phyloP scores from a whole-genome alignment of 208 protist species.

The Phytomonas sp. region DNA sequence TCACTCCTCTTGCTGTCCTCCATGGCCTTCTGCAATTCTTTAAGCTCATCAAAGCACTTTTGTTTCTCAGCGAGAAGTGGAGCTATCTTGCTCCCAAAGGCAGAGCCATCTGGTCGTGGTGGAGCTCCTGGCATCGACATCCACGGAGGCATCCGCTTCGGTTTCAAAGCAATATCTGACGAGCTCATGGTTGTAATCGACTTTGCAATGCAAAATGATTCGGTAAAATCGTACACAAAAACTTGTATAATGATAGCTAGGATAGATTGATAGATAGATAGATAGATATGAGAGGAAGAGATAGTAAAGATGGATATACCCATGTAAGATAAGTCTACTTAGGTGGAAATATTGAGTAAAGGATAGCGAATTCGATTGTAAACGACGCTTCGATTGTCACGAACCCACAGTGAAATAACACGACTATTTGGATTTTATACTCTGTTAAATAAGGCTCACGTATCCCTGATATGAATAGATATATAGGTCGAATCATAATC shows the following conservation, averaged over 20 bases:
- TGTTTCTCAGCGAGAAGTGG: slow-evolving; percentile 36
- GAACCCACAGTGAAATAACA: slow-evolving; percentile 21
- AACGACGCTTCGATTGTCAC: slow-evolving; percentile 25
- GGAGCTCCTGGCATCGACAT: slow-evolving; percentile 50
- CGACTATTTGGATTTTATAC: slow-evolving; percentile 2
- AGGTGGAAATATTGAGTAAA: not conserved
- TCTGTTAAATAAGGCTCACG: not conserved
- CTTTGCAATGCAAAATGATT: not conserved
- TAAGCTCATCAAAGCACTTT: slow-evolving; percentile 42
- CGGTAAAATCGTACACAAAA: slow-evolving; percentile 2
- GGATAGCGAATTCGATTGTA: not conserved
- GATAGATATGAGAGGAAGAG: not conserved
- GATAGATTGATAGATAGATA: not conserved
- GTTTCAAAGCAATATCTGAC: not conserved
- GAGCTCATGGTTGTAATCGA: not conserved
- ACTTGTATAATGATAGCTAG: not conserved
- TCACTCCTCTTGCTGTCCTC: slow-evolving; percentile 25
- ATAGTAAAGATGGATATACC: not conserved
- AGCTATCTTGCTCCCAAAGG: slow-evolving; percentile 31
- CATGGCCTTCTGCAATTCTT: slow-evolving; percentile 43
- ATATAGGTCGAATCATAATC: slow-evolving; percentile 5
- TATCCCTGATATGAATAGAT: slow-evolving; percentile 9
- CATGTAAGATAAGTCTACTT: slow-evolving; percentile 11
- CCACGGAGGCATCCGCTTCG: slow-evolving; percentile 27
- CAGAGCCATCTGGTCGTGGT: slow-evolving; percentile 28